phyloP scores from a whole-genome alignment of 2,329 filamentous ascomycete species.

The Fusarium robinianum region DNA sequence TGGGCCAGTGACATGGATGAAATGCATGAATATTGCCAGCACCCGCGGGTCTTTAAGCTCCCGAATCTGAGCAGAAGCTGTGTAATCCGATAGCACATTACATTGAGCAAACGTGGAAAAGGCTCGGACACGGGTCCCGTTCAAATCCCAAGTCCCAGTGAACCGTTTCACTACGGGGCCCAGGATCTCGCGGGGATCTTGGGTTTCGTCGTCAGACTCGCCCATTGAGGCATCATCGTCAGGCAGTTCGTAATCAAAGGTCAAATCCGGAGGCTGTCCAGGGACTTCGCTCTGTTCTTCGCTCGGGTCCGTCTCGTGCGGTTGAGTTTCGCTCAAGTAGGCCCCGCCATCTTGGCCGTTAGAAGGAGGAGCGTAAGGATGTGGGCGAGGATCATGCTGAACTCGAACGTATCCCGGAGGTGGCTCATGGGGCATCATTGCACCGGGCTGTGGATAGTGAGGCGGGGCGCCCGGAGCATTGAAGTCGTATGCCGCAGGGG shows the following conservation, averaged over 20 bases:
- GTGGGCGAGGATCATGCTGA: constrained; percentile 21
- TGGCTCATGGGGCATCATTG: constrained; percentile 17
- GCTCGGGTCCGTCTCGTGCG: background rate
- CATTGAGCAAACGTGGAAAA: constrained; percentile 55
- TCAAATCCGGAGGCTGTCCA: constrained; percentile 9
- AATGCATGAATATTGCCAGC: constrained; percentile 85
- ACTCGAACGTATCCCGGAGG: constrained; percentile 19
- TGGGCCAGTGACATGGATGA: constrained; percentile 85
- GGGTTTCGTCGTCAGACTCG: constrained; percentile 62
- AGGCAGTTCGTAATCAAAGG: constrained; percentile 36
- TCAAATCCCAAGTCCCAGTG: constrained; percentile 32
- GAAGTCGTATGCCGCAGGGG: constrained; percentile 27
- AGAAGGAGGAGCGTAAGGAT: constrained; percentile 16
- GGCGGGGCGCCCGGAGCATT: constrained; percentile 19
- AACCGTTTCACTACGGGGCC: constrained; percentile 45
- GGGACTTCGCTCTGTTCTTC: constrained; percentile 15
- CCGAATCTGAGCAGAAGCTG: constrained; percentile 65
- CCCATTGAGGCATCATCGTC: constrained; percentile 67
- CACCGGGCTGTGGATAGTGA: constrained; percentile 20
- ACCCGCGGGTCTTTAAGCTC: constrained; percentile 82
- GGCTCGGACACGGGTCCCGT: constrained; percentile 52
- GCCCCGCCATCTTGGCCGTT: constrained; percentile 12
- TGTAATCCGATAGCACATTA: constrained; percentile 65
- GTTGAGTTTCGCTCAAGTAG: constrained; percentile 15
- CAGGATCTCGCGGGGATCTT: constrained; percentile 45